Evolutionary conservation across 495 filamentous ascomycete genomes (phyloP), one percentile per base, ranked within the genome.

Genomic region (Penicillium roqueforti): DNA sequence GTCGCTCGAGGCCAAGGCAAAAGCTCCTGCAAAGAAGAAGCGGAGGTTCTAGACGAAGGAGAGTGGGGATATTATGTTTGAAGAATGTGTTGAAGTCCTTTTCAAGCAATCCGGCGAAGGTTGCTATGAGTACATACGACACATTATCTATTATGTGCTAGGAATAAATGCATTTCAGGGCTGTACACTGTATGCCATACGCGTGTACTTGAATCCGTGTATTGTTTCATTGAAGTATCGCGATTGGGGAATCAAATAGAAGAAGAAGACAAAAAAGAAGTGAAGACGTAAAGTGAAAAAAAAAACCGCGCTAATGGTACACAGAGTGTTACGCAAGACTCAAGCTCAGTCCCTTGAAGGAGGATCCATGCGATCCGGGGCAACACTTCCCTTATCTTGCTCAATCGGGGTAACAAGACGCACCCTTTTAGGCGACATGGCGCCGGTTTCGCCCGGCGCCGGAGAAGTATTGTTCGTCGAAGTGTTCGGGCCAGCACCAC

Each of bases 21-120:
- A 83, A 19, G 80, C 77, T n/a, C 80, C 75, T 7, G 76, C 77
- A 11, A 81, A 79, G 65, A 89, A 87, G 71, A 91, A 87, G 64
- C 75, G 86, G 47, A 86, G 79, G 49, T 91, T 83, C 57, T 83
- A 60, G 31, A 16, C 2, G 34, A 31, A 11, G 29, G 9, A 8
- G 14, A 9, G 9, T 4, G 9, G 7, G 13, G 18, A 13, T 29
- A 38, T 9, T 16, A 25, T 34, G 16, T 31, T 50, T 13, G 2
- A 16, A 43, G 6, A 14, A 26, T 14, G 2, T 3, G 2, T 4
- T 25, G 2, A n/a, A 16, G 13, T 43, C 14, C 6, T 41, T 23
- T 18, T 16, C 40, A 43, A 37, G 34, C 34, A n/a, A 19, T 13
- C 7, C 20, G 19, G 10, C 39, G 10, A 10, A 7, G 6, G 23